Conservation (phyloP, 257 asterid species). For the Capsicum rhomboideum region DNA sequence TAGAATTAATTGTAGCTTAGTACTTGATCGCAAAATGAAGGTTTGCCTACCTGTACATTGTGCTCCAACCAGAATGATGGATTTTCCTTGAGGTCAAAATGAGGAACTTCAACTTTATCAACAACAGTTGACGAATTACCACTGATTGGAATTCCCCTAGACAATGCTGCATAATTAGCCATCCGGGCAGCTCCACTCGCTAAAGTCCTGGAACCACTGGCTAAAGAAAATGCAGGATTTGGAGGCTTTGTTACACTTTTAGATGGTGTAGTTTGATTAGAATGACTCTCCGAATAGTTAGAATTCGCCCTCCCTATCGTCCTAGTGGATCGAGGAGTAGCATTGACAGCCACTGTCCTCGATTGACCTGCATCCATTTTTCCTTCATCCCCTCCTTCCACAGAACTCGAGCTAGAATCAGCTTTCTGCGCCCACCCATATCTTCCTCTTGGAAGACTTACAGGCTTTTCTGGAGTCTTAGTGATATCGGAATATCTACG, state of each 20-base stretch:
- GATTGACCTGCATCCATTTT: slow-evolving; percentile 14
- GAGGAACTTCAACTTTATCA: slow-evolving; percentile 70
- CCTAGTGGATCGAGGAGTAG: slow-evolving; percentile 67
- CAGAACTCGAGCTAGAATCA: slow-evolving; percentile 33
- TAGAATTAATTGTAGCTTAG: background rate
- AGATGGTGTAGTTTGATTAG: slow-evolving; percentile 75
- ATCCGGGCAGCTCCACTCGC: slow-evolving; percentile 43
- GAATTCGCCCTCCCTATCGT: slow-evolving; percentile 39
- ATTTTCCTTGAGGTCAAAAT: slow-evolving; percentile 82
- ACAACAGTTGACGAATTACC: slow-evolving; percentile 38
- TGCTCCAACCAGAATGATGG: slow-evolving; percentile 96
- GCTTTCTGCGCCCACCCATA: slow-evolving; percentile 58
- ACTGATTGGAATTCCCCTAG: slow-evolving; percentile 58
- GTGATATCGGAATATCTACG: slow-evolving; percentile 32
- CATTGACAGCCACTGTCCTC: slow-evolving; percentile 15
- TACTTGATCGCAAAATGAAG: background rate
- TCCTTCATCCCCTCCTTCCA: slow-evolving; percentile 57
- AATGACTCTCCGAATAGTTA: slow-evolving; percentile 63
- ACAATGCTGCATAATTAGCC: slow-evolving; percentile 47
- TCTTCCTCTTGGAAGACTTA: slow-evolving; percentile 25
- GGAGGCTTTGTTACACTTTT: slow-evolving; percentile 86
- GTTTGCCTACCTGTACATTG: slow-evolving; percentile 74
- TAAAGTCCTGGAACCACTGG: slow-evolving; percentile 59
- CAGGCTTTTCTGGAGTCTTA: slow-evolving; percentile 74
- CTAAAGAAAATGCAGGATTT: slow-evolving; percentile 40